These are phyloP conservation scores for Cryptococcus sp. DNA, from an alignment of 1,284 basidiomycete species.

Conservation along the genomic window DNA sequence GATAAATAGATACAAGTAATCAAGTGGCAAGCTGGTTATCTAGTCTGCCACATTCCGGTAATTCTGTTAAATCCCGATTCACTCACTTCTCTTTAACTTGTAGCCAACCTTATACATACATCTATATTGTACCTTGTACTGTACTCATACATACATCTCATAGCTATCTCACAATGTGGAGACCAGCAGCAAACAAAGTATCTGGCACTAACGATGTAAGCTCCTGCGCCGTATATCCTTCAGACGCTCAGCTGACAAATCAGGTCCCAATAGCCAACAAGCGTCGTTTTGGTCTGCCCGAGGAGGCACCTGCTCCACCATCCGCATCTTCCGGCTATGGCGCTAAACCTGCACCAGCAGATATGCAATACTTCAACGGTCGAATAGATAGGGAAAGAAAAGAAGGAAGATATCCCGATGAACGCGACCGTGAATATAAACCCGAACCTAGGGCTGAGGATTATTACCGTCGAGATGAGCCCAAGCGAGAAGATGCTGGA, in stretches of 20 bases:
- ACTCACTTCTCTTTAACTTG: too few relatives aligned
- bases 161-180: constrained; percentile 61
- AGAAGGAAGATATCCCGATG: constrained; percentile 1
- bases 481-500: constrained; percentile 12
- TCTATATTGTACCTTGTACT: too few relatives aligned
- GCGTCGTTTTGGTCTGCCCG: constrained; percentile 79
- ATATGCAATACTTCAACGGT: constrained; percentile 45
- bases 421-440: constrained; percentile 8
- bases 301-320: constrained; percentile 52
- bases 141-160: not conserved
- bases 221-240: not conserved
- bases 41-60: too few relatives aligned
- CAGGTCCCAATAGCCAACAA: constrained; percentile 60
- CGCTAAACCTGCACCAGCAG: constrained; percentile 31
- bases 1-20: too few relatives aligned
- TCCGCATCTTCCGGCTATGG: constrained; percentile 56
- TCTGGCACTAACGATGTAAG: constrained; percentile 51
- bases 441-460: constrained; percentile 13
- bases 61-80: too few relatives aligned
- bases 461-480: constrained; percentile 24
- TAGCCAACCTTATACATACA: too few relatives aligned
- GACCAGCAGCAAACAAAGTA: constrained; percentile 60
- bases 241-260: not conserved
- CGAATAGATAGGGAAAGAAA: constrained; percentile 32
- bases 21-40: too few relatives aligned